These are phyloP conservation scores for Lichina pygmaea DNA, from an alignment of 495 filamentous ascomycete species.

Conservation along the genomic window DNA sequence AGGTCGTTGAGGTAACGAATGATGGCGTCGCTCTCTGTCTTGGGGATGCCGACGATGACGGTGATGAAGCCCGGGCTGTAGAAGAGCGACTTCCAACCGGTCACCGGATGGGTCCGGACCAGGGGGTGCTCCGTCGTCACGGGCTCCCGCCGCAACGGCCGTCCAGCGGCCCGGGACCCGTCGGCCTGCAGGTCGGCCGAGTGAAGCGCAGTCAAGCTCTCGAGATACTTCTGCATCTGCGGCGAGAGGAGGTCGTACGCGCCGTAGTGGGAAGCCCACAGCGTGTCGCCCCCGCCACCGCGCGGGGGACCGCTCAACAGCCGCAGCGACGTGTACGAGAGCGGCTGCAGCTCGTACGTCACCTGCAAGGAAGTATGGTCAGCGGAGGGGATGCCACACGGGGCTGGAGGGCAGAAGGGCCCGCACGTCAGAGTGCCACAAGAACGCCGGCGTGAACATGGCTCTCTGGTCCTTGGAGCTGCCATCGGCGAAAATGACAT, in stretches of 20 bases:
- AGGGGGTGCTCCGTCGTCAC: constrained; percentile 42
- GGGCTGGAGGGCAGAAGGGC: not conserved
- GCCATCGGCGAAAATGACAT: constrained; percentile 11
- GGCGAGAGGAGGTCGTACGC: constrained; percentile 44
- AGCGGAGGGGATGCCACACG: not conserved
- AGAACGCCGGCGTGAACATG: constrained; percentile 20
- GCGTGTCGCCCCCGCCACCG: constrained; percentile 50
- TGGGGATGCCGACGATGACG: constrained; percentile 43
- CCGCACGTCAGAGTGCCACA: constrained; percentile 35
- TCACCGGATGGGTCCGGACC: constrained; percentile 46
- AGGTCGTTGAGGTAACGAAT: constrained; percentile 37
- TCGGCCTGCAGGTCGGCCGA: constrained; percentile 45
- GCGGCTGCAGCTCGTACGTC: constrained; percentile 55
- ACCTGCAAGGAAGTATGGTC: constrained; percentile 14
- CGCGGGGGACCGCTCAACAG: constrained; percentile 36
- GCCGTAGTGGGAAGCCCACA: constrained; percentile 47
- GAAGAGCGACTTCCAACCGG: constrained; percentile 56
- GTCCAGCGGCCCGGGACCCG: constrained; percentile 28
- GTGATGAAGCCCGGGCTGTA: constrained; percentile 63
- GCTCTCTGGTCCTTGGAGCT: constrained; percentile 18
- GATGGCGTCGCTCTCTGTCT: constrained; percentile 40
- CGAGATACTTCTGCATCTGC: constrained; percentile 42
- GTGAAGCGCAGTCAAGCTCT: constrained; percentile 43
- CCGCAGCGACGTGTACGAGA: constrained; percentile 46
- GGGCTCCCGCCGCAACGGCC: constrained; percentile 37